Evolutionary conservation across 2,329 filamentous ascomycete species (phyloP).

Genomic region (Colletotrichum destructivum): DNA sequence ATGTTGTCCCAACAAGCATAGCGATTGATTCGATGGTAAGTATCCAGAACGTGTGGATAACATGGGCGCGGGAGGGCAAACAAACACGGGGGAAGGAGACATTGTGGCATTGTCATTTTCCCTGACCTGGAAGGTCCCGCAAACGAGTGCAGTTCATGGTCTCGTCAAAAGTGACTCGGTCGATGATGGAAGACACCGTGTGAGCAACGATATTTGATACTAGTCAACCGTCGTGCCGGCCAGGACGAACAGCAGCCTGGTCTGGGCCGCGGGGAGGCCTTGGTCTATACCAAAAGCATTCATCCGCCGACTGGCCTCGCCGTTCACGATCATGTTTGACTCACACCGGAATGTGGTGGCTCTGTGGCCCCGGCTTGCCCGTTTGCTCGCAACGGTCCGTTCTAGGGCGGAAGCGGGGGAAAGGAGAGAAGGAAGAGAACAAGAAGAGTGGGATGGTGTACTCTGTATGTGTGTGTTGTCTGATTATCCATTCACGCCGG

Average conservation of each 20-base stretch:
- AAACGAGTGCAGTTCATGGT: background rate
- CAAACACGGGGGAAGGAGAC: background rate
- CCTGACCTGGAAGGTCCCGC: background rate
- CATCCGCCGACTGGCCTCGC: background rate
- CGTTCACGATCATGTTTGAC: conserved; percentile 14
- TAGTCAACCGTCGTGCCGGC: background rate
- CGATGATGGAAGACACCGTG: background rate
- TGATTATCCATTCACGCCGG: background rate
- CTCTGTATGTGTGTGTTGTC: background rate
- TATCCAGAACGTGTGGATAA: background rate
- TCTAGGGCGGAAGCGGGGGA: conserved; percentile 5
- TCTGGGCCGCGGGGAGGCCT: background rate
- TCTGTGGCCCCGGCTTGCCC: background rate
- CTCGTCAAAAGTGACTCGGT: background rate
- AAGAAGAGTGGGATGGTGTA: too few species aligned
- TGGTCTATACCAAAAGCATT: background rate
- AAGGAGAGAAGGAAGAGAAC: background rate
- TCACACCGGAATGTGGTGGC: conserved; percentile 9
- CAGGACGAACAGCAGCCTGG: background rate
- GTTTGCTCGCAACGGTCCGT: conserved; percentile 21
- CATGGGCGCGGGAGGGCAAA: conserved; percentile 14
- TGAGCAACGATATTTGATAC: background rate
- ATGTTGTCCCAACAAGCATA: conserved; percentile 35
- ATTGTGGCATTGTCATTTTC: background rate
- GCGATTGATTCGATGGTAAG: conserved; percentile 31